phyloP scores from a whole-genome alignment of 2,329 filamentous ascomycete genomes.

The Ophiostoma piceae region DNA sequence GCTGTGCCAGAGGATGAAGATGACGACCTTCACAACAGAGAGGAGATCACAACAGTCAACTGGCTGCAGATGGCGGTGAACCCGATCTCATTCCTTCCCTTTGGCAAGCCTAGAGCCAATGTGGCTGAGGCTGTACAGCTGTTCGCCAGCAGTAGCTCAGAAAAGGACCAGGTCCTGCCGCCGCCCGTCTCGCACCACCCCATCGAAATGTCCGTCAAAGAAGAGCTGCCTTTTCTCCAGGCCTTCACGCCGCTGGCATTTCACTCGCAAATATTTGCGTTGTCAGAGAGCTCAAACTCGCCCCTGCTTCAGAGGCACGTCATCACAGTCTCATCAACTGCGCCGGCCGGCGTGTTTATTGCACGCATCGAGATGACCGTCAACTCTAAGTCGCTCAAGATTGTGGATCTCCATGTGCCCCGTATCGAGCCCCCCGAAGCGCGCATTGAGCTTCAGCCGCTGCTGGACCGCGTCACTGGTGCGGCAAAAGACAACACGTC shows the following conservation, averaged over 20 bases:
- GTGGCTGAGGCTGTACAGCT: constrained; percentile 29
- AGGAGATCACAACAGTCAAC: constrained; percentile 34
- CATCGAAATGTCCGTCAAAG: constrained; percentile 53
- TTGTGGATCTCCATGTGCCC: constrained; percentile 50
- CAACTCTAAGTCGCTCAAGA: constrained; percentile 46
- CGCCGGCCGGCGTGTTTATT: constrained; percentile 51
- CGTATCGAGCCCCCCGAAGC: constrained; percentile 52
- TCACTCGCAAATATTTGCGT: constrained; percentile 47
- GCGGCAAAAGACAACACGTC: constrained; percentile 22
- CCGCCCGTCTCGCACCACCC: constrained; percentile 60
- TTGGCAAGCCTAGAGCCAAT: constrained; percentile 37
- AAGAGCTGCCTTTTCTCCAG: constrained; percentile 64
- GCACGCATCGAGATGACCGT: constrained; percentile 55
- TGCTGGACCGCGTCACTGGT: constrained; percentile 41
- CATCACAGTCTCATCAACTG: constrained; percentile 47
- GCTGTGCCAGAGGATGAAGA: constrained; percentile 37
- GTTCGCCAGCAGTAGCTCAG: constrained; percentile 27
- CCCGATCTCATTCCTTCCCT: constrained; percentile 49
- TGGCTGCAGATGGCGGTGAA: constrained; percentile 48
- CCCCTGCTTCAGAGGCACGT: constrained; percentile 44
- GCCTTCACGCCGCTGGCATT: constrained; percentile 65
- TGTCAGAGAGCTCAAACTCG: constrained; percentile 35
- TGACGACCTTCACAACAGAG: constrained; percentile 31
- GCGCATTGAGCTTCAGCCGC: constrained; percentile 52
- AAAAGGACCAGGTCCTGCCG: constrained; percentile 30